Percentiles rank a stretch among this genome's conserved stretches.
Conservation (phyloP, 192 early-diverging fungal species). For the Glomus cerebriforme region DNA sequence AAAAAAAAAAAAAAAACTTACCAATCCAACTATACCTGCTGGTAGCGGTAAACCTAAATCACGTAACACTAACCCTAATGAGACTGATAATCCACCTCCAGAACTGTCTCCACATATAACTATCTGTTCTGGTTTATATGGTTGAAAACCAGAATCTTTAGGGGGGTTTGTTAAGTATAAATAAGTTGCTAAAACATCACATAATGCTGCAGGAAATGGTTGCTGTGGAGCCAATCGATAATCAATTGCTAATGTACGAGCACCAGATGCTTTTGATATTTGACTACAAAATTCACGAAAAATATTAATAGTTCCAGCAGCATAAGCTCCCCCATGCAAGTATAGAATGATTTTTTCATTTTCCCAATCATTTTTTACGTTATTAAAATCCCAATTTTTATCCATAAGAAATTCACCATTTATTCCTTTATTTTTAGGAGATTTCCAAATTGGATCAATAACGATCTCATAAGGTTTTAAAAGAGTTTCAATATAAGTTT, state of each 20-base stretch:
- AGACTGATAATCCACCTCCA: conserved; percentile 63
- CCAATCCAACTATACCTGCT: conserved; percentile 50
- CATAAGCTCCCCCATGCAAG: conserved; percentile 77
- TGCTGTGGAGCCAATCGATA: conserved; percentile 86
- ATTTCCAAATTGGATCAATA: conserved; percentile 54
- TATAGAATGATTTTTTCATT: conserved; percentile 60
- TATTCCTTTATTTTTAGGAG: conserved; percentile 28
- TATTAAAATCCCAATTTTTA: conserved; percentile 29
- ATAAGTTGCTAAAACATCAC: conserved; percentile 80
- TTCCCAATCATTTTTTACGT: background rate
- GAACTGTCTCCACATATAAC: conserved; percentile 72
- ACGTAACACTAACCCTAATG: conserved; percentile 56
- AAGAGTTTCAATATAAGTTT: conserved; percentile 36
- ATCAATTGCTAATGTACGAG: conserved; percentile 56
- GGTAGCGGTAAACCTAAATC: conserved; percentile 60
- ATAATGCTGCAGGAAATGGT: conserved; percentile 79
- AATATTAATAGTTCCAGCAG: conserved; percentile 36
- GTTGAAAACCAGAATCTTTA: conserved; percentile 40
- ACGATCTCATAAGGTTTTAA: conserved; percentile 36
- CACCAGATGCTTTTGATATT: conserved; percentile 51
- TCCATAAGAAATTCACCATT: conserved; percentile 44
- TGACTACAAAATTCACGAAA: conserved; percentile 44
- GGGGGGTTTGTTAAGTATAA: conserved; percentile 60
- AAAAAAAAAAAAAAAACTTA: background rate
- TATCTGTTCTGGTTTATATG: conserved; percentile 57